Conservation (phyloP, 768 basidiomycete genomes). For the Amylocystis lapponica region DNA sequence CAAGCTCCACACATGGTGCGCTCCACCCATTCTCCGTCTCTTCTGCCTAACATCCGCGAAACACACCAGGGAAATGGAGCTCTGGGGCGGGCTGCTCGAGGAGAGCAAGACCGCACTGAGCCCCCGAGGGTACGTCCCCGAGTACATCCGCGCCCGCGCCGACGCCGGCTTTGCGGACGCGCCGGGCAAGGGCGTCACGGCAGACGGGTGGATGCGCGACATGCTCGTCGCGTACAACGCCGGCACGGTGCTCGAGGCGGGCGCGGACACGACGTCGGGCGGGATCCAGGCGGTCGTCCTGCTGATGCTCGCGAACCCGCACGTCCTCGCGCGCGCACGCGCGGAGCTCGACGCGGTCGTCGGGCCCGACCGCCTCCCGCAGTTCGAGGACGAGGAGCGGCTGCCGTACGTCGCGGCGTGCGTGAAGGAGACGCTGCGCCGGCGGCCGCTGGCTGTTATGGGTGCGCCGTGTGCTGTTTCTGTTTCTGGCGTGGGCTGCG, state of each 20-base stretch:
- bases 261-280: conserved; percentile 25
- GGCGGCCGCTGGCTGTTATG: background rate
- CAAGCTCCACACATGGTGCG: conserved; percentile 23
- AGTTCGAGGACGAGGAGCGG: conserved; percentile 41
- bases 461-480: too few relatives aligned
- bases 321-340: conserved; percentile 40
- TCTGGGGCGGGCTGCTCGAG: conserved; percentile 3
- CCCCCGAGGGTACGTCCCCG: background rate
- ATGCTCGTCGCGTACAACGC: conserved; percentile 26
- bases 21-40: background rate
- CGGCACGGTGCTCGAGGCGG: conserved; percentile 26
- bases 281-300: conserved; percentile 25
- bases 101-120: background rate
- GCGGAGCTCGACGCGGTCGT: conserved; percentile 55
- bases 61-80: conserved; percentile 3
- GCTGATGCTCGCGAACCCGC: conserved; percentile 14
- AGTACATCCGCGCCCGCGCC: conserved; percentile 11
- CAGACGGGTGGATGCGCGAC: conserved; percentile 26
- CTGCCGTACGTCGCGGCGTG: conserved; percentile 53
- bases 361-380: conserved; percentile 47
- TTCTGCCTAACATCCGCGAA: background rate
- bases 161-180: conserved; percentile 20
- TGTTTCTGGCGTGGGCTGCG: too few relatives aligned
- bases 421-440: conserved; percentile 33
- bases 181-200: conserved; percentile 23